Conservation (phyloP, 2,329 filamentous ascomycete species). For the Xylaria sp. region DNA sequence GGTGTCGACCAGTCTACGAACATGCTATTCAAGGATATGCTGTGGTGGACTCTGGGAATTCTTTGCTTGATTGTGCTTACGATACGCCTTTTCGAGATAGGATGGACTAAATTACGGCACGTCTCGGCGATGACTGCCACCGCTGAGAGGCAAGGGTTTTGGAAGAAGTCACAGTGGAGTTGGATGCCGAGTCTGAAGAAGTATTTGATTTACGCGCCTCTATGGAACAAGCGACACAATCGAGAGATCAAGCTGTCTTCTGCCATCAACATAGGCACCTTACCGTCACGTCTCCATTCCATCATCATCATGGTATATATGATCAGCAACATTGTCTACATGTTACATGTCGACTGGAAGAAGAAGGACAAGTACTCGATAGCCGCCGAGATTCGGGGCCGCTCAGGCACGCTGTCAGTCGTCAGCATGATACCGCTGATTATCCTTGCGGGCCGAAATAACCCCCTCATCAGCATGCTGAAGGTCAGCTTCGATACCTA, state of each 20-base stretch:
- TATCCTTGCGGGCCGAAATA: constrained; percentile 88
- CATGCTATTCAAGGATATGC: constrained; percentile 56
- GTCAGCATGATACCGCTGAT: constrained; percentile 93
- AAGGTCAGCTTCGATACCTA: constrained; percentile 95
- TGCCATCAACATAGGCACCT: constrained; percentile 59
- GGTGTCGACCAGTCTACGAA: constrained; percentile 64
- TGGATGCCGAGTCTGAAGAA: constrained; percentile 67
- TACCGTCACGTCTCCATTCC: constrained; percentile 66
- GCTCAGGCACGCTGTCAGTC: constrained; percentile 80
- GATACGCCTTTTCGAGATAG: constrained; percentile 57
- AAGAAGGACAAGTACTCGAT: constrained; percentile 63
- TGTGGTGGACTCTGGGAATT: constrained; percentile 65
- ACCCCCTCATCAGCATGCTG: constrained; percentile 80
- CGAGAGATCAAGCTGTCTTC: constrained; percentile 65
- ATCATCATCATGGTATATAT: constrained; percentile 61
- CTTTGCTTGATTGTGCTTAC: constrained; percentile 56
- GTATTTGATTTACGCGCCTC: constrained; percentile 63
- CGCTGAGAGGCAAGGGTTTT: constrained; percentile 59
- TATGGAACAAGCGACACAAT: constrained; percentile 68
- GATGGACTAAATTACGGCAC: constrained; percentile 60
- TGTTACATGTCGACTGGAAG: constrained; percentile 64
- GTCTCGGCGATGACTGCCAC: constrained; percentile 60
- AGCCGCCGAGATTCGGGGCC: constrained; percentile 80
- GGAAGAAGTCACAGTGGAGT: constrained; percentile 58
- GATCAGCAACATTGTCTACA: constrained; percentile 64